phyloP scores from a whole-genome alignment of 1,284 basidiomycete genomes.

The Leccinum griseonigrum region DNA sequence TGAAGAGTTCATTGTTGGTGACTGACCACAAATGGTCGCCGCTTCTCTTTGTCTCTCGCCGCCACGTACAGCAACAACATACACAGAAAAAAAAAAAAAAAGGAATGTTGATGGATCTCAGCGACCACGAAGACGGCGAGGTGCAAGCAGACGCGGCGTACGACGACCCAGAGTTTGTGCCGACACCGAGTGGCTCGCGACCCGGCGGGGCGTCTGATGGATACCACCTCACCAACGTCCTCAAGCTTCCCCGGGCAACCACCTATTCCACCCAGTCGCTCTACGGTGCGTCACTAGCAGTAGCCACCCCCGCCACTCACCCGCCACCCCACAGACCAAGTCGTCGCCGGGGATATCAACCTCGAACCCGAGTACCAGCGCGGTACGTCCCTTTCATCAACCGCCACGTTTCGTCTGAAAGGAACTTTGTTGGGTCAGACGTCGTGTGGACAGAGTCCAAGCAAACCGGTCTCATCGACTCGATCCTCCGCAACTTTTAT shows the following conservation, averaged over 20 bases:
- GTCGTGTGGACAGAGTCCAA: constrained; percentile 72
- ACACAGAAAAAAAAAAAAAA: not conserved
- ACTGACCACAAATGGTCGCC: not conserved
- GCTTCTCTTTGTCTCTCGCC: not conserved
- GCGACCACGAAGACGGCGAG: constrained; percentile 20
- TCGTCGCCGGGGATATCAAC: constrained; percentile 56
- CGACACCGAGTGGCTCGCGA: constrained; percentile 17
- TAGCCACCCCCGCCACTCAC: not conserved
- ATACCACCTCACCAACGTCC: constrained; percentile 53
- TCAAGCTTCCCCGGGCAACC: constrained; percentile 61
- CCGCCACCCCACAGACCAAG: constrained; percentile 49
- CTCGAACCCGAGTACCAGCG: constrained; percentile 75
- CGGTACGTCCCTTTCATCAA: constrained; percentile 37
- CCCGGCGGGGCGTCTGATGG: constrained; percentile 14
- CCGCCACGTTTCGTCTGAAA: not conserved
- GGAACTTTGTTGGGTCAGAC: constrained; percentile 20
- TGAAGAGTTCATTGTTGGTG: not conserved
- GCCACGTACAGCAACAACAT: not conserved
- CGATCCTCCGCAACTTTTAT: constrained; percentile 69
- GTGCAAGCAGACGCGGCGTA: constrained; percentile 8
- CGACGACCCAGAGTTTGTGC: constrained; percentile 17
- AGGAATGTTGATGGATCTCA: constrained; percentile 1
- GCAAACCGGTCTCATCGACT: constrained; percentile 69
- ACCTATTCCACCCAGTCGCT: constrained; percentile 67
- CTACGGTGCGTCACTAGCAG: constrained; percentile 43